Evolutionary conservation across 208 protist species (phyloP), one percentile per base, ranked within the genome.

Genomic region (Trypanosoma avium): DNA sequence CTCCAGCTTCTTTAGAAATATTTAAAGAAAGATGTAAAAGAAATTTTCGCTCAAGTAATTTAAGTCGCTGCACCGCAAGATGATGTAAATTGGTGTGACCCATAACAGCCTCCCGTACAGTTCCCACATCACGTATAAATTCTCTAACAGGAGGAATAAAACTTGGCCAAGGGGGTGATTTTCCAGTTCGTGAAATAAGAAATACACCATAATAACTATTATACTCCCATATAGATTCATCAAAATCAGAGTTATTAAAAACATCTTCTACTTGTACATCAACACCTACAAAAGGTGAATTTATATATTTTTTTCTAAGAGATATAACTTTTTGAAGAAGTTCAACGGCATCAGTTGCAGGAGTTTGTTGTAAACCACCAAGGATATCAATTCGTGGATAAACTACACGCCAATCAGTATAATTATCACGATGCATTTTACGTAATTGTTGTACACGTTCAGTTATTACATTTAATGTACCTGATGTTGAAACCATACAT

Each of bases 1-100:
- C 61, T 15, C 90, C 90, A 13, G 80, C 82, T 61, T 95, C 90
- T 53, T 89, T 93, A 29, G 69, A 81, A 36, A 96, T 77, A 71
- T 98, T 98, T 56, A 98, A 85, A 0, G 93, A 84, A 3, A 92
- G 82, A 61, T 98, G 95, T 40, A 99, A 70, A 42, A 93, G 69
- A 65, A 97, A 98, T 77, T 97, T 97, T 21, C 79, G 77, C 81
- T 98, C 94, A 9, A 98, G 73, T 8, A 97, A 46, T 36, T 86
- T 76, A 0, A 98, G 88, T 22, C 97, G 71, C 38, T 95, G 92
- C 42, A 80, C 85, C 5, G 75, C 79, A 21, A 98, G 88, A 17
- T 89, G 84, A 27, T 93, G 96, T 38, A 95, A 79, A 9, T 67
- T 54, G 12, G 57, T 43, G 38, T 78, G 76, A 60, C 71, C 86